These are phyloP conservation scores for Komagataella pastoris DNA, from an alignment of 805 yeast species.

Conservation along the genomic window DNA sequence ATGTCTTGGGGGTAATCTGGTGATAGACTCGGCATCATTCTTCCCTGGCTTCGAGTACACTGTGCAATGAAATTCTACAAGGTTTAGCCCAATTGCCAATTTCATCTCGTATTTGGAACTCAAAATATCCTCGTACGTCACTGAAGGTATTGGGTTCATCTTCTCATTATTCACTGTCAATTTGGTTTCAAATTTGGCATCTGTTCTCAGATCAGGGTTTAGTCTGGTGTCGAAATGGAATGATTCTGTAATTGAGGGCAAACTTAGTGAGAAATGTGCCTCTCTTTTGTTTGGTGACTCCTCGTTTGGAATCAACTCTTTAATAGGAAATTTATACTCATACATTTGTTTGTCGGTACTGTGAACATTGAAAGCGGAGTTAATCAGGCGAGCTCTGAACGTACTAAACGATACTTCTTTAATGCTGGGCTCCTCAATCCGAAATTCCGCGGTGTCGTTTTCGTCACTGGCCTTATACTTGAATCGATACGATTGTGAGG, in stretches of 20 bases:
- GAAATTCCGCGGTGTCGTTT: neutral
- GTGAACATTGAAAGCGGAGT: neutral
- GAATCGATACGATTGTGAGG: neutral
- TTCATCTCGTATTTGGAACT: conserved; percentile 28
- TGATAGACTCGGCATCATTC: conserved; percentile 8
- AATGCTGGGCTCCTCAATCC: neutral
- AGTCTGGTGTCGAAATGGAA: conserved; percentile 29
- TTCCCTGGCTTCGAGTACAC: conserved; percentile 13
- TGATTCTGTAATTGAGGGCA: conserved; percentile 35
- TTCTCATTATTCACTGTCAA: conserved; percentile 30
- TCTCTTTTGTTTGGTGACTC: neutral
- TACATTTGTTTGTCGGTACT: neutral
- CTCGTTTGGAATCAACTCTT: neutral
- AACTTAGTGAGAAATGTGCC: conserved; percentile 21
- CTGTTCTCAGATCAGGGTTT: conserved; percentile 14
- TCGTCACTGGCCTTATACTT: neutral
- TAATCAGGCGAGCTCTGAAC: neutral
- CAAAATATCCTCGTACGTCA: conserved; percentile 15
- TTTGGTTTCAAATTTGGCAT: conserved; percentile 19
- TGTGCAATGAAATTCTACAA: conserved; percentile 23
- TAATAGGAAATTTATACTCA: neutral
- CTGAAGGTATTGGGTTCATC: conserved; percentile 27
- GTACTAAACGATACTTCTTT: neutral
- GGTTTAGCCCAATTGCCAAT: conserved; percentile 31
- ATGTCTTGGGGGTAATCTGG: conserved; percentile 8